A percentile compares a stretch with the other conserved stretches of the same genome.
Evolutionary conservation across 2,329 filamentous ascomycete species (phyloP).

Genomic region (Apiospora phragmitis): DNA sequence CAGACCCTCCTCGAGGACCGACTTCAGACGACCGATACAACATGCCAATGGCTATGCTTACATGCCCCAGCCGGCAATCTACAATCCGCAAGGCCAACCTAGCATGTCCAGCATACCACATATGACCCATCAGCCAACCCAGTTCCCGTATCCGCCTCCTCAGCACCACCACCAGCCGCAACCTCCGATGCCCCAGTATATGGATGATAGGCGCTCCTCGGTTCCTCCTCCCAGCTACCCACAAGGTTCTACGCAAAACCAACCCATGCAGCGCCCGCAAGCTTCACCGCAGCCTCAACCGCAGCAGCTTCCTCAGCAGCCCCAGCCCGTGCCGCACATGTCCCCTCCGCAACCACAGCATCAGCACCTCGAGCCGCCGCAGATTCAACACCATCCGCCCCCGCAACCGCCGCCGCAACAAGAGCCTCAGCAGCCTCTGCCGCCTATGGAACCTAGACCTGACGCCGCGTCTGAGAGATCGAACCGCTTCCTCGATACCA

Average conservation of each 20-base stretch:
- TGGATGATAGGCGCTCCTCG: slow-evolving; percentile 73
- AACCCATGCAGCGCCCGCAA: slow-evolving; percentile 50
- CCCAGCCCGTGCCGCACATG: slow-evolving; percentile 43
- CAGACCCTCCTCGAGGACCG: slow-evolving; percentile 77
- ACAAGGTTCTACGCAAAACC: slow-evolving; percentile 54
- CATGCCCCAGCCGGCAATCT: slow-evolving; percentile 83
- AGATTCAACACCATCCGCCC: slow-evolving; percentile 29
- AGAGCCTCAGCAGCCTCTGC: slow-evolving; percentile 47
- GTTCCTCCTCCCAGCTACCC: slow-evolving; percentile 65
- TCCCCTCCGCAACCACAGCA: slow-evolving; percentile 55
- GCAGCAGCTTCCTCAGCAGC: slow-evolving; percentile 49
- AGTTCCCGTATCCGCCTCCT: slow-evolving; percentile 33
- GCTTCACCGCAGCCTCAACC: slow-evolving; percentile 59
- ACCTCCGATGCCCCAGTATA: slow-evolving; percentile 65
- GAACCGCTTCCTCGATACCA: slow-evolving; percentile 31
- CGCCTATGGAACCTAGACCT: slow-evolving; percentile 50
- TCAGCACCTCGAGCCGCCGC: slow-evolving; percentile 40
- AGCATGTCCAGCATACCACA: slow-evolving; percentile 41
- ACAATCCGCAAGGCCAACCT: slow-evolving; percentile 61
- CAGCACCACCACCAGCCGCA: slow-evolving; percentile 36
- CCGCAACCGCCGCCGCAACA: slow-evolving; percentile 36
- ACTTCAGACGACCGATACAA: slow-evolving; percentile 70
- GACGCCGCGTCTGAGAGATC: slow-evolving; percentile 50
- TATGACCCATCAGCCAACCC: slow-evolving; percentile 30
- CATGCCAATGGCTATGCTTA: slow-evolving; percentile 74